Conservation (phyloP, 257 asterid species). For the Fraxinus quadrangulata region DNA sequence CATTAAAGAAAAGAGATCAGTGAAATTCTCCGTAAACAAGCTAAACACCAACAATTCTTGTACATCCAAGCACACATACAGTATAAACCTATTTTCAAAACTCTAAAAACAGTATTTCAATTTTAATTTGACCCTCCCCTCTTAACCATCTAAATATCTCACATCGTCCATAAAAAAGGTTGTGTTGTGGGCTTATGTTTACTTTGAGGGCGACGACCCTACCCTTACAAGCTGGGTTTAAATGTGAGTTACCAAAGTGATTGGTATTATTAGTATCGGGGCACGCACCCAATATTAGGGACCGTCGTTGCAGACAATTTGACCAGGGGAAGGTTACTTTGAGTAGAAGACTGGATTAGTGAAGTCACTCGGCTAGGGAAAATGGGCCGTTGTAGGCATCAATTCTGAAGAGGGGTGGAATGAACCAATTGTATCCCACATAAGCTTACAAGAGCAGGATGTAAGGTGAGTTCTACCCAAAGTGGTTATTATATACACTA, state of each 20-base stretch:
- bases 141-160: not conserved
- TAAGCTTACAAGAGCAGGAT: not conserved
- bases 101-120: not conserved
- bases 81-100: slow-evolving; percentile 6
- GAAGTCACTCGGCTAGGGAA: not conserved
- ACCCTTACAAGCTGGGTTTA: not conserved
- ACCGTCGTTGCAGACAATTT: not conserved
- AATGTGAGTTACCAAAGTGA: not conserved
- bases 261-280: not conserved
- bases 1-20: not conserved
- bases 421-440: not conserved
- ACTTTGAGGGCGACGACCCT: not conserved
- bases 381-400: not conserved
- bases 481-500: not conserved
- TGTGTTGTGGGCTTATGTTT: not conserved
- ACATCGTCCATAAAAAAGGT: not conserved
- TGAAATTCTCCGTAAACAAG: not conserved
- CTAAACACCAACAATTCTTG: not conserved
- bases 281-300: not conserved
- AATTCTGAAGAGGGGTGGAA: not conserved
- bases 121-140: slow-evolving; percentile 8
- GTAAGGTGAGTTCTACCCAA: not conserved
- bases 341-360: not conserved
- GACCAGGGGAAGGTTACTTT: not conserved
- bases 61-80: not conserved